Base-by-base conservation (phyloP, 2,329 filamentous ascomycete species). In the Madurella mycetomatis region DNA sequence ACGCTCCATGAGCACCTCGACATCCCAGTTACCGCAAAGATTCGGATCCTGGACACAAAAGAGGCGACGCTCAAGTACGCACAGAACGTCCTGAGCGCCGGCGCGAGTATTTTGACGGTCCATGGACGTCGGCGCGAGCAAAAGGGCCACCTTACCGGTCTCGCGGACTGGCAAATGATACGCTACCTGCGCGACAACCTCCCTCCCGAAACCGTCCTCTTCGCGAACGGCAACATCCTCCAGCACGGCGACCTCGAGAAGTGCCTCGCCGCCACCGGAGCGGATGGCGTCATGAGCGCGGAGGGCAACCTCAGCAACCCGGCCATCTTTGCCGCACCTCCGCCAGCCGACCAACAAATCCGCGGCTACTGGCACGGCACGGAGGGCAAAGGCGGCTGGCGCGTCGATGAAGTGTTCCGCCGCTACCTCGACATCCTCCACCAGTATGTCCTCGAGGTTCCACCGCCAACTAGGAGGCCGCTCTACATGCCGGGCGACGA, bases 261-360 rank as follows among this genome's bases (percentile, higher is more conserved):
- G 17, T 97, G 92, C 66, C 74, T 99, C 17, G 81, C 84, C 47
- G 89, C 79, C 4, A 99, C 94, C 1, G 91, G 92, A 1, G 92
- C 86, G 1, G 94, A 99, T 69, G 94, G 82, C 16, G 84, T 99
- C 49, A 97, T 99, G 94, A 92, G 87, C 62, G 94, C 94, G 5
- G 94, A 99, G 72, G 94, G 91, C 0, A 96, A 96, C 67, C 79
- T 99, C 0, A 92, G 90, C 66, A 90, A 99, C 67, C 94, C 94
- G 0, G 85, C 84, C 2, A 87, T 99, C 42, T 99, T 99, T 66
- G 84, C 86, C 13, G 72, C 76, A 32, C 77, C 84, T 15, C 90
- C 90, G 0, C 68, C 80, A 0, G 65, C 75, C 0, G 87, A 85
- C 0, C 70, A 84, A 45, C 84, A 89, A 68, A 84, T 83, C 0